Conservation (phyloP, 1,284 basidiomycete species). For the Ceratobasidium sp. region DNA sequence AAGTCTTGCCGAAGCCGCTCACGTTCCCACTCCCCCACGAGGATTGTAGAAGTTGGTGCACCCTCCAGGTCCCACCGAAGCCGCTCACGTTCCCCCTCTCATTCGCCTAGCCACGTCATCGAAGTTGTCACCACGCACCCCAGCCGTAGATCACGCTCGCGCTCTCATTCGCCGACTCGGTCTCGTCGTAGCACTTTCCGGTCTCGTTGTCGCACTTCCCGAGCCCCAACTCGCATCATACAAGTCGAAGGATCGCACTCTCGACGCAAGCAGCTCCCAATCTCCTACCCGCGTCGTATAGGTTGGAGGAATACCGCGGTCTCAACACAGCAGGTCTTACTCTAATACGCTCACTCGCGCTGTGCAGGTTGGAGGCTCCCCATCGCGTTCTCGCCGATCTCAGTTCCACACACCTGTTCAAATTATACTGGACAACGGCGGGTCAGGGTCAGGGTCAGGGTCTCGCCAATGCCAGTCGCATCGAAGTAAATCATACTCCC, state of each 20-base stretch:
- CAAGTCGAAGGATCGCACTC: no score
- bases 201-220: slow-evolving; percentile 8
- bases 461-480: no score
- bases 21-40: neutral
- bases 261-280: no score
- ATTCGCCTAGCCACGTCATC: slow-evolving; percentile 7
- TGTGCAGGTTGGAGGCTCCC: neutral
- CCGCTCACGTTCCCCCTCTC: slow-evolving; percentile 9
- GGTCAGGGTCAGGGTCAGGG: no score
- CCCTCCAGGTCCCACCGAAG: neutral
- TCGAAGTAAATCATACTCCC: no score
- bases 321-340: no score
- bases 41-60: neutral
- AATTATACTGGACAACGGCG: no score
- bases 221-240: slow-evolving; percentile 14
- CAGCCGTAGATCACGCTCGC: neutral
- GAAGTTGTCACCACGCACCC: slow-evolving; percentile 4
- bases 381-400: neutral
- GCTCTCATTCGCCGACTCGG: slow-evolving; percentile 29
- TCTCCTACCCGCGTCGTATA: no score
- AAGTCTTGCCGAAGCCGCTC: slow-evolving; percentile 10
- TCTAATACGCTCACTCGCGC: neutral
- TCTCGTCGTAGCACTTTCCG: neutral
- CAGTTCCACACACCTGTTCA: neutral
- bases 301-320: no score